These are phyloP conservation scores for Pichia kluyveri DNA, from an alignment of 805 yeast genomes.

Conservation along the genomic window DNA sequence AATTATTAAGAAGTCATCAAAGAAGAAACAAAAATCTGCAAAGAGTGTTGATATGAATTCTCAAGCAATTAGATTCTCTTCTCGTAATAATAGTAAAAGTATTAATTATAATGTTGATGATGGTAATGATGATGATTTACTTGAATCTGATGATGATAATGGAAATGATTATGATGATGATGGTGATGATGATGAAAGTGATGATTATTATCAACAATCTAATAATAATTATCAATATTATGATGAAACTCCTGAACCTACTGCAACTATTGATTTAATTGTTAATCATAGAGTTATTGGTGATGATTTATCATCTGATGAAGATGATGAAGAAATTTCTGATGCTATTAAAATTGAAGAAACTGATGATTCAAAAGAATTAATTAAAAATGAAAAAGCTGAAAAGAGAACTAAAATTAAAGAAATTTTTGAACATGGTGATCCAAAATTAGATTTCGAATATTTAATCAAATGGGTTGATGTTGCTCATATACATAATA, in stretches of 20 bases:
- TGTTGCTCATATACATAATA: constrained; percentile 84
- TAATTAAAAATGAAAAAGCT: constrained; percentile 27
- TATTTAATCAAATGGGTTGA: constrained; percentile 78
- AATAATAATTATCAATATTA: constrained; percentile 14
- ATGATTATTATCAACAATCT: constrained; percentile 20
- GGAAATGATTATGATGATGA: constrained; percentile 19
- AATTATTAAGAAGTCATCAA: constrained; percentile 14
- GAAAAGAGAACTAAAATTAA: constrained; percentile 16
- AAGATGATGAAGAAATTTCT: constrained; percentile 5
- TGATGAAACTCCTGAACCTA: constrained; percentile 7
- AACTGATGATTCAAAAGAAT: constrained; percentile 9
- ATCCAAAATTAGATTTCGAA: constrained; percentile 51
- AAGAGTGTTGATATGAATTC: background rate
- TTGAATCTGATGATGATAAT: constrained; percentile 35
- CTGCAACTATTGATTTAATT: constrained; percentile 31
- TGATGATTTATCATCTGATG: constrained; percentile 12
- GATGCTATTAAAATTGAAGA: background rate
- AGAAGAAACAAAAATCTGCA: constrained; percentile 17
- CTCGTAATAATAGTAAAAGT: constrained; percentile 54
- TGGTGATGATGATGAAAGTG: constrained; percentile 8
- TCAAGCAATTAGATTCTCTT: constrained; percentile 52
- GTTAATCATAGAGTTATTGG: constrained; percentile 45
- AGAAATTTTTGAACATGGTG: constrained; percentile 20
- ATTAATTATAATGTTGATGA: constrained; percentile 68
- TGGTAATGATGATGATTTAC: constrained; percentile 46